A percentile compares a stretch with the other conserved stretches of the same genome.
phyloP scores from a whole-genome alignment of 2,329 filamentous ascomycete genomes.

The Colletotrichum paranaense region DNA sequence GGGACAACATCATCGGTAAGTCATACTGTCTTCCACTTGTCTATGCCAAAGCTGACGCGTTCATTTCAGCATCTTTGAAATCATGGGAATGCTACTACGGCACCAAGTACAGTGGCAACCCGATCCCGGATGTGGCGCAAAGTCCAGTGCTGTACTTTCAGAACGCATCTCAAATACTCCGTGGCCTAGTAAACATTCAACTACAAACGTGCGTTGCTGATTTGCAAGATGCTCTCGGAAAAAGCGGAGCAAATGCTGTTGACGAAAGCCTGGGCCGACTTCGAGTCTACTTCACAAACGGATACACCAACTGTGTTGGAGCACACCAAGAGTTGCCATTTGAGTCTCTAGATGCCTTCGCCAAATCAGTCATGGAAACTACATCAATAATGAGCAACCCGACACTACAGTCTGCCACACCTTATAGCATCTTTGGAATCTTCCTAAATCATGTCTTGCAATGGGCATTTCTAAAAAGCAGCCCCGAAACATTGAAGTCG shows the following conservation, averaged over 20 bases:
- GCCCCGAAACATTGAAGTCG: neutral
- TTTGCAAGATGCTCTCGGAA: slow-evolving; percentile 16
- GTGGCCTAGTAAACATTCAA: neutral
- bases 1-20: neutral
- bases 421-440: slow-evolving; percentile 6
- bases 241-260: neutral
- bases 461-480: slow-evolving; percentile 1
- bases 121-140: neutral
- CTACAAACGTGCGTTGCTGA: slow-evolving; percentile 5
- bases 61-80: neutral
- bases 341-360: neutral
- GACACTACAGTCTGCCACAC: neutral
- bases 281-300: neutral
- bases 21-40: neutral
- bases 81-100: neutral
- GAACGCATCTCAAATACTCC: neutral
- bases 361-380: neutral
- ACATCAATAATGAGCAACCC: neutral
- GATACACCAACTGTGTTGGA: neutral
- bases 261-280: neutral
- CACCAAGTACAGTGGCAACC: neutral
- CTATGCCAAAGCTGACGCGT: neutral
- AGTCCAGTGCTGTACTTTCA: neutral
- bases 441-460: slow-evolving; percentile 14
- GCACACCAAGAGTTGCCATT: neutral